A percentile compares a stretch with the other conserved stretches of the same genome.
Evolutionary conservation across 495 filamentous ascomycete genomes (phyloP).

Genomic region (Sabuloglossum arenarium): DNA sequence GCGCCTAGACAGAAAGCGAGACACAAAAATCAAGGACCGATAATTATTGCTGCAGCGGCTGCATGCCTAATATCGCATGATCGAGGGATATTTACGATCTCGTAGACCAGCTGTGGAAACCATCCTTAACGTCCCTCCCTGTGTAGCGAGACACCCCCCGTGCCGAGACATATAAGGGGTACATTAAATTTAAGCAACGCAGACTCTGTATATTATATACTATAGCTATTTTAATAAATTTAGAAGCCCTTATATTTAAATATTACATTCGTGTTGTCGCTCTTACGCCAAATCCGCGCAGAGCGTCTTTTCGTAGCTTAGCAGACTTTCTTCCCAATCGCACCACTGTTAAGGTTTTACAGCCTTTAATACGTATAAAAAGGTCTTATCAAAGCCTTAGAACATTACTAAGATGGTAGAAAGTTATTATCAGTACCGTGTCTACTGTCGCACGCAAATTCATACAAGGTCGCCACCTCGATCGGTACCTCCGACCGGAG

Average conservation of each 20-base stretch:
- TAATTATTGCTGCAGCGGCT: too few relatives aligned
- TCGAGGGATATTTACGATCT: too few relatives aligned
- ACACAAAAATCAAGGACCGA: too few relatives aligned
- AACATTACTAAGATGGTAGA: constrained; percentile 5
- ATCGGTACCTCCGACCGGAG: constrained; percentile 11
- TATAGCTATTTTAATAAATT: constrained; percentile 8
- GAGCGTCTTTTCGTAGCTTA: constrained; percentile 12
- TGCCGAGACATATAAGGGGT: not conserved
- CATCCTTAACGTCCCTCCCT: too few relatives aligned
- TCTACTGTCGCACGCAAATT: constrained; percentile 12
- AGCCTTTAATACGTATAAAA: constrained; percentile 10
- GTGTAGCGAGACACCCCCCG: too few relatives aligned
- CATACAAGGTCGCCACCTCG: constrained; percentile 8
- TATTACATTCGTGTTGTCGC: constrained; percentile 11
- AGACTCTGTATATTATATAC: constrained; percentile 4
- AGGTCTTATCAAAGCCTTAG: constrained; percentile 8
- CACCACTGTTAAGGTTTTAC: constrained; percentile 10
- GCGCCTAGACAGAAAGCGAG: too few relatives aligned
- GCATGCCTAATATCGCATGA: too few relatives aligned
- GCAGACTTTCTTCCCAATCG: constrained; percentile 11
- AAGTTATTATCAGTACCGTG: constrained; percentile 11
- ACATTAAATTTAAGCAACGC: not conserved
- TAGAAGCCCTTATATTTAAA: constrained; percentile 3
- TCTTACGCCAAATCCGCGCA: constrained; percentile 11
- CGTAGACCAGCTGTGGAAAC: too few relatives aligned